phyloP scores from a whole-genome alignment of 2,329 filamentous ascomycete genomes.

The Lasiodiplodia citricola region DNA sequence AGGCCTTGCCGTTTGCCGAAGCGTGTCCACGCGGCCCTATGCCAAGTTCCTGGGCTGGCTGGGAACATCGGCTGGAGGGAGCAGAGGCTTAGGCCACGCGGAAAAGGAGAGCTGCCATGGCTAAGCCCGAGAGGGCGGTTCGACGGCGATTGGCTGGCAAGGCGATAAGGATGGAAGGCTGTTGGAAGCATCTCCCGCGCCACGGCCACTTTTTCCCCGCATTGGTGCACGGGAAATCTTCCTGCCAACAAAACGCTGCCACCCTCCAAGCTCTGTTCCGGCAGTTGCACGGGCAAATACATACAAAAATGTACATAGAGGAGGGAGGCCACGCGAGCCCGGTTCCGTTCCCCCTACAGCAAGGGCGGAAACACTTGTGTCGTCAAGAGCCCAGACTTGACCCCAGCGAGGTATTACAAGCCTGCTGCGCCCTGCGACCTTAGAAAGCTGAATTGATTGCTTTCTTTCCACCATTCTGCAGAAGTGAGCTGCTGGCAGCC shows the following conservation, averaged over 20 bases:
- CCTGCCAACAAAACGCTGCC: neutral
- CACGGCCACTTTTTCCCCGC: slow-evolving; percentile 19
- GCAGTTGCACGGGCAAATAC: neutral
- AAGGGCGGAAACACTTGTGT: slow-evolving; percentile 6
- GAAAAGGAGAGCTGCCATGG: neutral
- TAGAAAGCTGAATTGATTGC: slow-evolving; percentile 5
- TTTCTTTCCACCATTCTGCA: slow-evolving; percentile 4
- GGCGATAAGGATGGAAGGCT: neutral
- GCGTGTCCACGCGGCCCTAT: neutral
- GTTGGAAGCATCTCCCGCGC: slow-evolving; percentile 8
- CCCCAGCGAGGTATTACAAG: slow-evolving; percentile 26
- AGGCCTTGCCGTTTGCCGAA: neutral
- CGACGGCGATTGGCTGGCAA: neutral
- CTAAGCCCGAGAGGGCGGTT: neutral
- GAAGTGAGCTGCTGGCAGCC: slow-evolving; percentile 15
- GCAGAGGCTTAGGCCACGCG: neutral
- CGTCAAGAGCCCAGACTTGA: slow-evolving; percentile 11
- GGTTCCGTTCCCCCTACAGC: neutral
- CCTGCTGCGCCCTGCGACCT: slow-evolving; percentile 6
- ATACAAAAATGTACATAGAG: neutral
- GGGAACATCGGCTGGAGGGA: slow-evolving; percentile 2
- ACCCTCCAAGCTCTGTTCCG: neutral
- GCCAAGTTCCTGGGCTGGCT: neutral
- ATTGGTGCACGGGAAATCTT: neutral
- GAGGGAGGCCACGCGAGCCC: neutral